Base-by-base conservation (phyloP, 2,329 filamentous ascomycete species). In the Exserohilum turcica region DNA sequence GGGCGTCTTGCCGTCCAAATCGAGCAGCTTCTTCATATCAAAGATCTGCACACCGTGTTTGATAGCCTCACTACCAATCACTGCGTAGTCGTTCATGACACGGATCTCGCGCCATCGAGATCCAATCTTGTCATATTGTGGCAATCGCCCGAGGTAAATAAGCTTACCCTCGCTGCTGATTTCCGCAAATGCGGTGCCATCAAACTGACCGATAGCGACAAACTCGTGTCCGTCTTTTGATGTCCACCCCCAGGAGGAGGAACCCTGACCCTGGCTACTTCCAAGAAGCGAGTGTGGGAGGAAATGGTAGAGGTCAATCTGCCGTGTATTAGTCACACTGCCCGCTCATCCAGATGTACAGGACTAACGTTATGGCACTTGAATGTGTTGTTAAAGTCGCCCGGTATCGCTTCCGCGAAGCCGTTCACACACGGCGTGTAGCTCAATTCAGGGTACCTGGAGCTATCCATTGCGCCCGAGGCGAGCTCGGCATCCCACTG, bases 11-110 rank as follows among this genome's bases (percentile, higher is more conserved):
- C 63, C 64, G 29, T 70, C 61, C 3, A 71, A 50, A 10, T 61
- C 56, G 5, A 69, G 58, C 19, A 71, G 37, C 52, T 79, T 84
- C 56, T 74, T 78, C 79, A 86, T 78, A 68, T 86, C 84, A 60
- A 86, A 86, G 68, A 86, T 76, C 65, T 86, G 84, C 33, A 86
- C 76, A 28, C 80, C 80, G 65, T 84, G 82, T 57, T 77, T 67
- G 63, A 49, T 63, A 2, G 67, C 68, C 21, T 71, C 67, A 4
- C 56, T 62, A 2, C 74, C 76, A 45, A 78, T 75, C 44, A 76
- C 59, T 31, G 66, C 67, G 48, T 73, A 75, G 47, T 76, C 66
- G 27, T 71, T 70, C 50, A 72, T 66, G 6, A 69, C 64, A 15
- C 74, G 69, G 51, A 83, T 82, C 61, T 83, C 80, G 43, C 80